These are phyloP conservation scores for Hyphopichia buzzinii DNA, from an alignment of 1,139 yeast genomes.

Conservation along the genomic window DNA sequence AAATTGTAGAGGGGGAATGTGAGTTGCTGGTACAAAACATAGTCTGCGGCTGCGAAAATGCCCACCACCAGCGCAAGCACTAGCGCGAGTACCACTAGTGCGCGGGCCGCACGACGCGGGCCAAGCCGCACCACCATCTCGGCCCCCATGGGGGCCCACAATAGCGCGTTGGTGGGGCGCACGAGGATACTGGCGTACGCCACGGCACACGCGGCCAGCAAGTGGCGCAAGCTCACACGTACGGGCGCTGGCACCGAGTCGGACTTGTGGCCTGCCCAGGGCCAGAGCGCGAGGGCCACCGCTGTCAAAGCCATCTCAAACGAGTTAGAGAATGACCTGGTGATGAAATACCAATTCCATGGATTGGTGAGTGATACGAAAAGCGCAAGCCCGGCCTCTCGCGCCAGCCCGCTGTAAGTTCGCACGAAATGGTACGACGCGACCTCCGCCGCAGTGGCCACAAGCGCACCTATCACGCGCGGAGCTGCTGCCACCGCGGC, in stretches of 20 bases:
- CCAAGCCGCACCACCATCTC: constrained; percentile 8
- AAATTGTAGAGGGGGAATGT: constrained; percentile 70
- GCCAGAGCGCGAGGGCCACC: constrained; percentile 73
- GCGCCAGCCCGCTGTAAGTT: constrained; percentile 30
- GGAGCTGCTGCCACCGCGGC: constrained; percentile 42
- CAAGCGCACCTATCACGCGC: constrained; percentile 61
- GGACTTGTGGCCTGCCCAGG: constrained; percentile 44
- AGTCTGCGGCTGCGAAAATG: constrained; percentile 50
- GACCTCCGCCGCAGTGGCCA: constrained; percentile 74
- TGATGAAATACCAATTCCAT: constrained; percentile 77
- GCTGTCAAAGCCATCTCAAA: constrained; percentile 74
- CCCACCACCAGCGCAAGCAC: constrained; percentile 20
- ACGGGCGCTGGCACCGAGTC: too few species aligned
- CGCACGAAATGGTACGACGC: constrained; percentile 50
- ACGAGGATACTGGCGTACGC: constrained; percentile 63
- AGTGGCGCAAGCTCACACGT: constrained; percentile 13
- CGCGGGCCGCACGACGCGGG: background rate
- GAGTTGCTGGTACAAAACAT: constrained; percentile 53
- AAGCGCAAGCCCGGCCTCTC: constrained; percentile 46
- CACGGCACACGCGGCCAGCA: constrained; percentile 27
- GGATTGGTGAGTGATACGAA: constrained; percentile 63
- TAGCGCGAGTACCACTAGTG: constrained; percentile 10
- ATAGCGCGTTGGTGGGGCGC: constrained; percentile 77
- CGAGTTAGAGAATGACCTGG: constrained; percentile 85
- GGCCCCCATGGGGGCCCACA: constrained; percentile 68